Percentiles rank a stretch among this genome's conserved stretches.
phyloP scores from a whole-genome alignment of 2,329 filamentous ascomycete genomes.

The Huntiella abstrusa region DNA sequence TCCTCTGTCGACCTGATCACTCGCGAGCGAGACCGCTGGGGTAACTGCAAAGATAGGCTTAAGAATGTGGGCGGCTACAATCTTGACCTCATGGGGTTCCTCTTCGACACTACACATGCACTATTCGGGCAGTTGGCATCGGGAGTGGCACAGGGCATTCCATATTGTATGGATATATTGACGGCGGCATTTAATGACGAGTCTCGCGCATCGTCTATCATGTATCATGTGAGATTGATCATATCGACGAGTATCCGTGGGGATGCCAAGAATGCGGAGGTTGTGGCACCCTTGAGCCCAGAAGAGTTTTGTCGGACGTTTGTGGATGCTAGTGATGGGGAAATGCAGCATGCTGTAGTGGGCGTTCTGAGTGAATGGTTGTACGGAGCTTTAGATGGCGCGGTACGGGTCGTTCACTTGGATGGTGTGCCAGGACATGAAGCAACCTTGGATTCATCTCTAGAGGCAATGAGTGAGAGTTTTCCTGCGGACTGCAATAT shows the following conservation, averaged over 20 bases:
- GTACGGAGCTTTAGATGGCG: conserved; percentile 58
- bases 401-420: conserved; percentile 77
- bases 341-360: conserved; percentile 84
- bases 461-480: no score
- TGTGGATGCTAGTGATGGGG: conserved; percentile 57
- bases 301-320: conserved; percentile 48
- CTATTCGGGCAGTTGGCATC: conserved; percentile 46
- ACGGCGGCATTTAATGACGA: conserved; percentile 56
- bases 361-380: conserved; percentile 59
- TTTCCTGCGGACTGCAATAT: conserved; percentile 37
- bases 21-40: conserved; percentile 53
- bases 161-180: conserved; percentile 25
- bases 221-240: conserved; percentile 70
- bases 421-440: conserved; percentile 58
- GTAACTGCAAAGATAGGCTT: conserved; percentile 51
- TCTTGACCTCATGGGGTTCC: conserved; percentile 59
- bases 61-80: conserved; percentile 52
- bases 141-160: conserved; percentile 22
- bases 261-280: conserved; percentile 40
- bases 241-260: conserved; percentile 72
- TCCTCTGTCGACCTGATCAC: conserved; percentile 46
- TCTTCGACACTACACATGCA: conserved; percentile 54
- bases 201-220: conserved; percentile 49
- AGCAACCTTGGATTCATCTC: no score
- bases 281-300: conserved; percentile 19